Evolutionary conservation across 202 grass and related monocot species (phyloP), one percentile per base, ranked within the genome.

Genomic region (Zoysia matrella): DNA sequence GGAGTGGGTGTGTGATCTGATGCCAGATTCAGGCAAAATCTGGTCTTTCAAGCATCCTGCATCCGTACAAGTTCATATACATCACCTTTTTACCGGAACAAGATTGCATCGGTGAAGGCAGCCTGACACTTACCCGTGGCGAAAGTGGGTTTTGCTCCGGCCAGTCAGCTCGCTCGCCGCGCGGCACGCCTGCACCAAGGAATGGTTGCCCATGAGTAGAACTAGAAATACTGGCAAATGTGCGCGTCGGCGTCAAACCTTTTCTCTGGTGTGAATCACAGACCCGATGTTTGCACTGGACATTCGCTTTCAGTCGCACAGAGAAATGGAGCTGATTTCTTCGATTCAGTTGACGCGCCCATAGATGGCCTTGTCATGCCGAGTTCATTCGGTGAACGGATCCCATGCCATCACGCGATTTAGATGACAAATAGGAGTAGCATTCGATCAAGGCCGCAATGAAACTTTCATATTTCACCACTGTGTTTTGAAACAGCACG

Each of bases 131-230:
- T 70, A 70, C 22, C 69, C 70, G 71, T 12, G 80, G 79, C 75
- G 74, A 79, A 86, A 83, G 55, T 75, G 48, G 67, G 69, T 79
- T 86, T 36, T 41, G 64, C 78, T 89, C 78, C 14, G 42, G 40
- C 74, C 79, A 82, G 3, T 71, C 67, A 45, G 36, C 77, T 7
- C 22, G 22, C 22, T 62, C 22, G 60, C 52, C 15, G 61, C 22
- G 45, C 22, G 22, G 22, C 22, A 22, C 22, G 22, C 22, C 56
- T 57, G 68, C 76, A 50, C 78, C 53, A 6, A 50, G 65, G 72
- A 22, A 85, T 50, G 39, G 77, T 50, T 60, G 46, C 76, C 72
- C 58, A 41, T 72, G 51, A 22, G 22, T 22, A 22, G 22, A 22
- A 22, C 22, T 67, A 72, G 77, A 89, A 85, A 67, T 68, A 7